Conservation (phyloP, 306 rosid species). For the Vigna unguiculata region DNA sequence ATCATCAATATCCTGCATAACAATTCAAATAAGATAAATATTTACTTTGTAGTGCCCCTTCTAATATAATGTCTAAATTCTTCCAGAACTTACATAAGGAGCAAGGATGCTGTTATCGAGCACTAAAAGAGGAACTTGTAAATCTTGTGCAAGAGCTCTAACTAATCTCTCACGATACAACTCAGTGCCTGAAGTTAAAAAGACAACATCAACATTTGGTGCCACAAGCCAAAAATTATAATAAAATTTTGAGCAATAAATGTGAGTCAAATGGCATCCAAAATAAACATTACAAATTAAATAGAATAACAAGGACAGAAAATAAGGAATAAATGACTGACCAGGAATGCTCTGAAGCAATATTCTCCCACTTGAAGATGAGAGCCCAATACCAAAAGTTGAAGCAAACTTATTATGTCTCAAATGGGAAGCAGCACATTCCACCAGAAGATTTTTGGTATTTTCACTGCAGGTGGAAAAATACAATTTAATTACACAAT, state of each 20-base stretch:
- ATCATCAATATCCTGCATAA: conserved; percentile 86
- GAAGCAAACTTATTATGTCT: conserved; percentile 64
- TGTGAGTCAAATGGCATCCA: conserved; percentile 12
- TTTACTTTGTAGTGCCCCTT: conserved; percentile 8
- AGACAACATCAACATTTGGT: conserved; percentile 37
- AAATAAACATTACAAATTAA: conserved; percentile 5
- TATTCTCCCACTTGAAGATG: conserved; percentile 90
- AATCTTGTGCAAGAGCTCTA: conserved; percentile 87
- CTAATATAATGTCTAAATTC: conserved; percentile 18
- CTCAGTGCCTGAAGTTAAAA: conserved; percentile 75
- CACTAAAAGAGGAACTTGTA: conserved; percentile 86
- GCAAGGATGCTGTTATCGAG: conserved; percentile 91
- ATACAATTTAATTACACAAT: conserved; percentile 12
- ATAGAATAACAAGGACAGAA: conserved; percentile 9
- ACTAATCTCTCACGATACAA: conserved; percentile 95
- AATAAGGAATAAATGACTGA: conserved; percentile 51
- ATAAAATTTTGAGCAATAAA: not conserved
- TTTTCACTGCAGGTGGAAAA: conserved; percentile 63
- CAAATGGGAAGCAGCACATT: conserved; percentile 90
- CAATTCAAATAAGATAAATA: conserved; percentile 29
- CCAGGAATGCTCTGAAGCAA: conserved; percentile 95
- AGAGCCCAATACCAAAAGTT: conserved; percentile 75
- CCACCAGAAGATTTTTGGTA: conserved; percentile 79
- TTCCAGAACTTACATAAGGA: conserved; percentile 76
- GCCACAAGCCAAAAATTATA: not conserved